Evolutionary conservation across 352 stramenopile species (phyloP).

Genomic region (Phytophthora rubi): DNA sequence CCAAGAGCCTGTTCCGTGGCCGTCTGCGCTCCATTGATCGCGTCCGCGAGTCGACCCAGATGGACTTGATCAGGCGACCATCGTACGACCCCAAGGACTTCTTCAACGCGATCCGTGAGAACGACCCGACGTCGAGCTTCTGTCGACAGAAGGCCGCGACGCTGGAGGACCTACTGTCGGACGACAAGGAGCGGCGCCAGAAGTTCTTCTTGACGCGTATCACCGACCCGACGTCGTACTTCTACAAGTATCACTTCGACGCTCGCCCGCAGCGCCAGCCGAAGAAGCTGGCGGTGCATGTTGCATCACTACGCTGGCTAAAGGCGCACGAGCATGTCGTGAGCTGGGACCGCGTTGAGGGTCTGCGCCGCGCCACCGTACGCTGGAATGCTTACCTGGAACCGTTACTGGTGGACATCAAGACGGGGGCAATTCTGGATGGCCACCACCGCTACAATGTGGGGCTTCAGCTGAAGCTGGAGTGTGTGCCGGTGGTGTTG

Average conservation of each 20-base stretch:
- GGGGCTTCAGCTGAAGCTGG: constrained; percentile 68
- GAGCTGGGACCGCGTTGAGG: constrained; percentile 86
- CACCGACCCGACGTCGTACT: constrained; percentile 89
- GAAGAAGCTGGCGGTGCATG: constrained; percentile 61
- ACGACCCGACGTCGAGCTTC: constrained; percentile 85
- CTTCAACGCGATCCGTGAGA: constrained; percentile 84
- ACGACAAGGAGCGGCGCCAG: constrained; percentile 59
- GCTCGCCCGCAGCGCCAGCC: constrained; percentile 67
- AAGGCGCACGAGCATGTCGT: constrained; percentile 88
- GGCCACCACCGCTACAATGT: constrained; percentile 88
- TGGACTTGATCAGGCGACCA: constrained; percentile 80
- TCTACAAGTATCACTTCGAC: constrained; percentile 91
- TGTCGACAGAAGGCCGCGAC: constrained; percentile 75
- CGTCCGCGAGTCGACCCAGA: constrained; percentile 47
- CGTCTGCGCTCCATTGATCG: constrained; percentile 70
- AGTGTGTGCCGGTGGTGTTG: constrained; percentile 76
- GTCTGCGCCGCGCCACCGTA: constrained; percentile 74
- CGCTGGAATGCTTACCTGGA: constrained; percentile 87
- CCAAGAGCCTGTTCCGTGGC: constrained; percentile 76
- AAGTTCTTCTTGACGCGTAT: constrained; percentile 89
- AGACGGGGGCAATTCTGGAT: constrained; percentile 81
- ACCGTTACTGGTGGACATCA: constrained; percentile 76
- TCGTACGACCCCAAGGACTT: constrained; percentile 68
- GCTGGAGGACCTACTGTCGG: constrained; percentile 81
- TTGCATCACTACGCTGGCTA: constrained; percentile 74